Evolutionary conservation across 257 asterid genomes (phyloP).

Genomic region (Fraxinus cuspidata): DNA sequence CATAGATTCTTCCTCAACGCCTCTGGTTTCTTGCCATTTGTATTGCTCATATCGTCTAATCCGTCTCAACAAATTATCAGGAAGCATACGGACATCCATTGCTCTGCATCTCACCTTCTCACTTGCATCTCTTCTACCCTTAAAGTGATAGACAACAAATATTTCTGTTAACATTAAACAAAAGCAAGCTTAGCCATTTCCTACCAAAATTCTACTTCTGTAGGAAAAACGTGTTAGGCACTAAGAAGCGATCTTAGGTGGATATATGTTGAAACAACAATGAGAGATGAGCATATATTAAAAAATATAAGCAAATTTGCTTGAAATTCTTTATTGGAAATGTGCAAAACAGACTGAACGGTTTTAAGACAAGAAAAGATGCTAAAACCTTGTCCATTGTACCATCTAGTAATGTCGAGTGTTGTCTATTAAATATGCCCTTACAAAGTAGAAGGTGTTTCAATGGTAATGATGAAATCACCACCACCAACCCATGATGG

Average conservation of each 20-base stretch:
- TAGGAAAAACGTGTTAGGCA: background rate
- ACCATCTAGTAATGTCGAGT: no score
- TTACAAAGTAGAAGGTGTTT: background rate
- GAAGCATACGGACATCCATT: slow-evolving; percentile 53
- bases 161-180: slow-evolving; percentile 26
- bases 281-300: no score
- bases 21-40: slow-evolving; percentile 70
- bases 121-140: slow-evolving; percentile 42
- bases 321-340: no score
- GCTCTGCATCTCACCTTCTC: slow-evolving; percentile 42
- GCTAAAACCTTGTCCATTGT: background rate
- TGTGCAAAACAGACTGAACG: no score
- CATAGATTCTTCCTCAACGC: slow-evolving; percentile 57
- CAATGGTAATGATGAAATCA: background rate
- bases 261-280: background rate
- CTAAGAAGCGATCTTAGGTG: background rate
- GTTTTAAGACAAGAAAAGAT: background rate
- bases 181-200: background rate
- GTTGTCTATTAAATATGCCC: background rate
- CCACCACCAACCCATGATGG: slow-evolving; percentile 49
- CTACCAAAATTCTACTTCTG: background rate
- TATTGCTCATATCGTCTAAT: slow-evolving; percentile 43
- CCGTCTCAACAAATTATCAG: slow-evolving; percentile 32
- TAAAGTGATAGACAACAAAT: slow-evolving; percentile 38
- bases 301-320: no score